These are phyloP conservation scores for Coelastrella sp. DNA, from an alignment of 139 green algal genomes.

Conservation along the genomic window DNA sequence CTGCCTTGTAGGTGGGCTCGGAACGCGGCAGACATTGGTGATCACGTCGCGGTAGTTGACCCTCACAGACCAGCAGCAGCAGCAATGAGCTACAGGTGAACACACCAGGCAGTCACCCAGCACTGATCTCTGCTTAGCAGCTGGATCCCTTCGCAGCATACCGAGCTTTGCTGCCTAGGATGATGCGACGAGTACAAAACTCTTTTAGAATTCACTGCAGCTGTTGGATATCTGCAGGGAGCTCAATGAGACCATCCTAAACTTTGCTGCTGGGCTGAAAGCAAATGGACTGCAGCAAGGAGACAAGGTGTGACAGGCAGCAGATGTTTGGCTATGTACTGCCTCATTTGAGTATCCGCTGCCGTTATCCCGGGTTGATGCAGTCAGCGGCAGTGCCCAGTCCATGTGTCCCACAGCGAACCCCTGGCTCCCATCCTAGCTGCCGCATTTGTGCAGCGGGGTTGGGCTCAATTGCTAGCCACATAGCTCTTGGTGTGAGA, in stretches of 20 bases:
- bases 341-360: too few species aligned
- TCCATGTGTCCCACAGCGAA: too few species aligned
- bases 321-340: too few species aligned
- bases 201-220: not conserved
- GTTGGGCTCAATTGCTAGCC: not conserved
- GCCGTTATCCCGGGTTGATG: too few species aligned
- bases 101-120: not conserved
- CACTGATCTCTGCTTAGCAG: not conserved
- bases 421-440: too few species aligned
- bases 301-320: slow-evolving; percentile 54
- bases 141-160: too few species aligned
- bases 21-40: slow-evolving; percentile 49
- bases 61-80: slow-evolving; percentile 60
- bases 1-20: slow-evolving; percentile 45
- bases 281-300: slow-evolving; percentile 59
- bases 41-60: slow-evolving; percentile 65
- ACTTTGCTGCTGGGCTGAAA: slow-evolving; percentile 70
- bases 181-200: too few species aligned
- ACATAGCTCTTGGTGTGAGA: not conserved
- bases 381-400: too few species aligned
- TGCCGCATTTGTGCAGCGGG: too few species aligned
- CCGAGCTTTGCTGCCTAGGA: too few species aligned
- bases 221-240: slow-evolving; percentile 51
- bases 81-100: slow-evolving; percentile 60
- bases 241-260: slow-evolving; percentile 60